phyloP scores from a whole-genome alignment of 2,329 filamentous ascomycete species.

The Fusarium penzigii region DNA sequence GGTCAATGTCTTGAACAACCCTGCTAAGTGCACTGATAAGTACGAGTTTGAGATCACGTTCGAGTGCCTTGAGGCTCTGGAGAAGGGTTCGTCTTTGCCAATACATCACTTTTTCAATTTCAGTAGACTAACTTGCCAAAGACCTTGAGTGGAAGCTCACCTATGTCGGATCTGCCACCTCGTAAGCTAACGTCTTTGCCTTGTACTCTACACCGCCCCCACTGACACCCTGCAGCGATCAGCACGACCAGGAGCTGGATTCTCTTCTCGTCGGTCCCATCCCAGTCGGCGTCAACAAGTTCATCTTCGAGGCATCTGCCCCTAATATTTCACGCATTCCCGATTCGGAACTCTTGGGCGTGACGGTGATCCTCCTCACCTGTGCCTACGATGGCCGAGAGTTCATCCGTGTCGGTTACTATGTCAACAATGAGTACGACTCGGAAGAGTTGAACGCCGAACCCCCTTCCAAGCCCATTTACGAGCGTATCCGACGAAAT shows the following conservation, averaged over 20 bases:
- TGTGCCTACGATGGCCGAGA: conserved; percentile 96
- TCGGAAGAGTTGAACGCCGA: conserved; percentile 86
- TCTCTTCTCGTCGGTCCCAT: conserved; percentile 96
- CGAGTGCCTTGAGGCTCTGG: conserved; percentile 90
- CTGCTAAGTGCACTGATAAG: conserved; percentile 85
- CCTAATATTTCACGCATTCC: conserved; percentile 90
- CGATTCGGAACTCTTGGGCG: conserved; percentile 90
- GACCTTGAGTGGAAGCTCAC: conserved; percentile 99
- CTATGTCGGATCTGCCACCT: conserved; percentile 97
- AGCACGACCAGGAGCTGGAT: conserved; percentile 98
- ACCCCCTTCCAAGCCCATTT: conserved; percentile 86
- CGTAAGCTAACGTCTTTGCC: conserved; percentile 58
- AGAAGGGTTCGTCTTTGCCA: conserved; percentile 67
- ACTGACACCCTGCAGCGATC: conserved; percentile 61
- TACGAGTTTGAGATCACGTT: conserved; percentile 99
- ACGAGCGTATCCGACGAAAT: conserved; percentile 90
- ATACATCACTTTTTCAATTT: neutral
- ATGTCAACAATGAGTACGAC: conserved; percentile 99
- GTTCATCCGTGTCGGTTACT: conserved; percentile 98
- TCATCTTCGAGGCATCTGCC: conserved; percentile 93
- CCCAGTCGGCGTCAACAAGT: conserved; percentile 97
- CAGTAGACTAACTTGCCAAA: conserved; percentile 40
- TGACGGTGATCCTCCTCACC: conserved; percentile 94
- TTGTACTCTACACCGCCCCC: conserved; percentile 17
- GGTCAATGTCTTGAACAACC: conserved; percentile 96